Evolutionary conservation across 164 flowering plant species (phyloP), one percentile per base, ranked within the genome.

Genomic region (Annona cherimola): DNA sequence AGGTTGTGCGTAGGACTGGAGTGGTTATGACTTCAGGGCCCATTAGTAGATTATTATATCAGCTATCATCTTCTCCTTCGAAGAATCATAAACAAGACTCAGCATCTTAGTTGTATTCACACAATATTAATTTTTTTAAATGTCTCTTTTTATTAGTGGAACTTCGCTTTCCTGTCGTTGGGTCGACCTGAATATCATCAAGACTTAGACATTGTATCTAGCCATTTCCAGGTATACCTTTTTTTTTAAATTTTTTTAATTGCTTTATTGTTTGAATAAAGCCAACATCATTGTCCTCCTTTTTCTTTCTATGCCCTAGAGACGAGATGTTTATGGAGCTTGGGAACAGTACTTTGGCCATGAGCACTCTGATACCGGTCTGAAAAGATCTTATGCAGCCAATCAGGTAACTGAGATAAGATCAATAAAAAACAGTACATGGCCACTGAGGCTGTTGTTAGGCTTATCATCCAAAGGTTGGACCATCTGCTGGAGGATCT

Each of bases 301-400:
- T 19, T 45, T 46, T 20, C 20, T 20, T 2, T 12, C 60, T 79
- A 4, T 61, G 59, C 46, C 66, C 46, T 85, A 94, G 98, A 87
- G 92, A 80, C 86, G 92, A 85, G 98, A 94, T 82, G 96, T 91
- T 60, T 91, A 94, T 85, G 98, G 98, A 54, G 95, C 97, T 70
- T 94, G 99, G 99, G 97, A 94, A 81, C 99, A 94, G 70, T 94
- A 94, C 76, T 88, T 94, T 71, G 99, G 97, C 20, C 81, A 92
- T 84, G 99, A 94, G 78, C 99, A 94, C 75, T 79, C 94, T 61
- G 99, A 92, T 73, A 88, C 83, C 75, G 83, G 95, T 82, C 99
- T 97, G 8, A 92, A 92, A 82, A 83, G 98, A 77, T 77, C 97
- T 60, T 92, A 88, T 80, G 70, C 92, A 20, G 89, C 84, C 69